Conservation (phyloP, 2,329 filamentous ascomycete genomes). For the Eutypella sp. region DNA sequence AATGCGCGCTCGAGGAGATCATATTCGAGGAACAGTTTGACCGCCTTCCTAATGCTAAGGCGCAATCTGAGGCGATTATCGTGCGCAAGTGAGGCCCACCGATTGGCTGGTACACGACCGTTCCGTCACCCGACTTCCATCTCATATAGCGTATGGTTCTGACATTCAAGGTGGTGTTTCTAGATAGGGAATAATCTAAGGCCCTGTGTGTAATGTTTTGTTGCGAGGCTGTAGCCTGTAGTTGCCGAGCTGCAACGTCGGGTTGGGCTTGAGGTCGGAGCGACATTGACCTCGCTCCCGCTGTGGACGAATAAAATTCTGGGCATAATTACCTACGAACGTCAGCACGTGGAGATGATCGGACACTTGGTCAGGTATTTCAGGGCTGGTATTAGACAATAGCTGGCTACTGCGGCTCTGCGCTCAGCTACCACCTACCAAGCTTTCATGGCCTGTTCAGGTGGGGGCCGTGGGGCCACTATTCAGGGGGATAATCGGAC, state of each 20-base stretch:
- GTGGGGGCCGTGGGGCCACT: too few relatives aligned
- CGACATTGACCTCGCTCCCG: constrained; percentile 3
- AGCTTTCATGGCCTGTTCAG: too few relatives aligned
- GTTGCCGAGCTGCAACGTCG: constrained; percentile 22
- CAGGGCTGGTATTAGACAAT: constrained; percentile 2
- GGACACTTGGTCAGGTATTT: constrained; percentile 4
- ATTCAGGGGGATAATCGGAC: too few relatives aligned
- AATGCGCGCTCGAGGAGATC: constrained; percentile 3
- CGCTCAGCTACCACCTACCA: too few relatives aligned
- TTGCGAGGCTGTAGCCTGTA: constrained; percentile 3
- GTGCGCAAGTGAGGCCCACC: constrained; percentile 3
- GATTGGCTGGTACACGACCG: constrained; percentile 2
- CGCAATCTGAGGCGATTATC: constrained; percentile 3
- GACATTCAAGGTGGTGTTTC: constrained; percentile 1
- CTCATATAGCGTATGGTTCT: constrained; percentile 1
- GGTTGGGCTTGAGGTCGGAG: constrained; percentile 4
- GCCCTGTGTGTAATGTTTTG: constrained; percentile 7
- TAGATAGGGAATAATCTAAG: constrained; percentile 8
- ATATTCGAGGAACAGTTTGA: constrained; percentile 9
- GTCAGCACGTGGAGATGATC: constrained; percentile 4
- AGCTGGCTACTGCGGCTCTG: too few relatives aligned
- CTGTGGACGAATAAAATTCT: constrained; percentile 3
- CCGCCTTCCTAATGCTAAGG: constrained; percentile 5
- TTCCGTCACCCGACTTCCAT: background rate
- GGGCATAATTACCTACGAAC: constrained; percentile 5